These are phyloP conservation scores for Tricladium varicosporioides DNA, from an alignment of 2,329 filamentous ascomycete genomes.

Conservation along the genomic window DNA sequence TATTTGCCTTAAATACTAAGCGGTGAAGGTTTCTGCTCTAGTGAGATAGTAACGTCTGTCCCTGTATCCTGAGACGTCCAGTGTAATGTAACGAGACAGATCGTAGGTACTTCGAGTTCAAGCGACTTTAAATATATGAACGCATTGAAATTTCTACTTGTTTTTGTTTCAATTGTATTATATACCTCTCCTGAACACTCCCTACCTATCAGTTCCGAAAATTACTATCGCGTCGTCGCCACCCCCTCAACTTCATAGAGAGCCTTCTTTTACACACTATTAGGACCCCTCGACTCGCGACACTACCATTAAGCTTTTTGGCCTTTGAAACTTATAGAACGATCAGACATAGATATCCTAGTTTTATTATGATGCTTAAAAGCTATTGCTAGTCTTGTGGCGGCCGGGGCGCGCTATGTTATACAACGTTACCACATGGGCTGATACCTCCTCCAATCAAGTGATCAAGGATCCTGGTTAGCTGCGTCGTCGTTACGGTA, in stretches of 20 bases:
- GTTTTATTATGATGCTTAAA: slow-evolving; percentile 1
- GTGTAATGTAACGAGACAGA: too few species aligned
- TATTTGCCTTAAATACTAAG: too few species aligned
- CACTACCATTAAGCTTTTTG: slow-evolving; percentile 1
- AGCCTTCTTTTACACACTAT: too few species aligned
- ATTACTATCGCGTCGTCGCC: too few species aligned
- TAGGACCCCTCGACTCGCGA: too few species aligned
- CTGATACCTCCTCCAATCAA: slow-evolving; percentile 4
- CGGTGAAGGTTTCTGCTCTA: too few species aligned
- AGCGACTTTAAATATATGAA: background rate
- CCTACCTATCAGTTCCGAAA: too few species aligned
- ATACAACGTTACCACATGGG: background rate
- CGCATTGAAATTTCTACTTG: slow-evolving; percentile 1
- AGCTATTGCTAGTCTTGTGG: background rate
- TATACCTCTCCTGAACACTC: background rate
- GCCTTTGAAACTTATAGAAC: slow-evolving; percentile 3
- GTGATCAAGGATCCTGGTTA: slow-evolving; percentile 1
- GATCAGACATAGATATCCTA: background rate
- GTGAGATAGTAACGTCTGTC: too few species aligned
- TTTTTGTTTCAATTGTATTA: slow-evolving; percentile 5
- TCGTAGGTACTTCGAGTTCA: too few species aligned
- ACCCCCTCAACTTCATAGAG: too few species aligned
- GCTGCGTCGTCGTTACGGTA: background rate
- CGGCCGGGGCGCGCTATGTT: background rate
- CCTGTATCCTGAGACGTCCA: too few species aligned